Conservation (phyloP, 176 grass and related monocot genomes). For the Tuctoria greenei region DNA sequence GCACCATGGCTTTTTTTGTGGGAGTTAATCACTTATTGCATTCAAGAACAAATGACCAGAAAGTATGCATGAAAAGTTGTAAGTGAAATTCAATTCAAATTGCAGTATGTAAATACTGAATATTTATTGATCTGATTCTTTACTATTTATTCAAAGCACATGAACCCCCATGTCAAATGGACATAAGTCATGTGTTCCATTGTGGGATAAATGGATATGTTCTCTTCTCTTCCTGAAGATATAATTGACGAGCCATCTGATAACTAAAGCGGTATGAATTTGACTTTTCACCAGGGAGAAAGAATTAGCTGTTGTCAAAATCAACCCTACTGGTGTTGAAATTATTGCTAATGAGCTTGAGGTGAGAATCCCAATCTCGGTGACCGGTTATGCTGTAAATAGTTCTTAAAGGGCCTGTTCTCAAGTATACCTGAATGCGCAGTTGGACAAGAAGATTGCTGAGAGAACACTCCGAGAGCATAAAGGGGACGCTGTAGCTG, state of each 20-base stretch:
- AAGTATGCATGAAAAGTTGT: too few species aligned
- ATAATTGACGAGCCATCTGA: background rate
- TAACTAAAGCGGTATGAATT: background rate
- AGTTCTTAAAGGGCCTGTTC: background rate
- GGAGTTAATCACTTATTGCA: too few species aligned
- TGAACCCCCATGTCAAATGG: too few species aligned
- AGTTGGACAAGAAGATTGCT: conserved; percentile 96
- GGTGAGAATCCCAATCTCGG: conserved; percentile 37
- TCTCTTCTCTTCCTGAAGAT: background rate
- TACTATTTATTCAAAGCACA: too few species aligned
- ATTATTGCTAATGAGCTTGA: conserved; percentile 91
- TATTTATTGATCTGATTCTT: too few species aligned
- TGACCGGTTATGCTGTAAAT: background rate
- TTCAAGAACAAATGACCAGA: too few species aligned
- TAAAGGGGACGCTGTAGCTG: conserved; percentile 91
- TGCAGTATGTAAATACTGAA: too few species aligned
- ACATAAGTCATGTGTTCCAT: background rate
- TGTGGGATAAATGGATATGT: background rate
- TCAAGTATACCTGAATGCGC: conserved; percentile 34
- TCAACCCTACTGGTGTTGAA: conserved; percentile 86
- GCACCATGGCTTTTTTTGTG: too few species aligned
- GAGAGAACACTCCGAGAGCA: conserved; percentile 93
- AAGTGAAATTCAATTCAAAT: too few species aligned
- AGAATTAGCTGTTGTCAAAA: conserved; percentile 93
- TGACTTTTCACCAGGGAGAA: conserved; percentile 68